phyloP scores from a whole-genome alignment of 75 land plant species.

The Pinus albicaulis region DNA sequence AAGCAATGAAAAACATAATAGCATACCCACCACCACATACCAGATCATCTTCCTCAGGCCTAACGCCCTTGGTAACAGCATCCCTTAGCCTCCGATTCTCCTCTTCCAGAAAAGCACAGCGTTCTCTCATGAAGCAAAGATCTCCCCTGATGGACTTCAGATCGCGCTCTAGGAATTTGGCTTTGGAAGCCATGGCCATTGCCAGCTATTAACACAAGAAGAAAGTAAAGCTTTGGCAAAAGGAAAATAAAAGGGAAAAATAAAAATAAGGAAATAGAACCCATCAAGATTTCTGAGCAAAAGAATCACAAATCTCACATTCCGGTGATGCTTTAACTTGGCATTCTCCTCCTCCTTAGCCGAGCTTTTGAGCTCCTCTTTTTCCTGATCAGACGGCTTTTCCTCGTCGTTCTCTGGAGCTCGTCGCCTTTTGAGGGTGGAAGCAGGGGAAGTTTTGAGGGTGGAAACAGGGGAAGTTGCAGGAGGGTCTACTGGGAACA shows the following conservation, averaged over 20 bases:
- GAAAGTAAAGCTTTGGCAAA: neutral
- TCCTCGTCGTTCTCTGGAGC: too few species aligned
- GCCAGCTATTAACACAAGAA: conserved; percentile 53
- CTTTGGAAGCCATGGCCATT: conserved; percentile 84
- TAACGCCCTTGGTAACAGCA: conserved; percentile 46
- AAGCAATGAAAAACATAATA: neutral
- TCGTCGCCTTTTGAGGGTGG: neutral
- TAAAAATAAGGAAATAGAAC: neutral
- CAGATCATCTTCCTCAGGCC: conserved; percentile 89
- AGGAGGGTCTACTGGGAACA: neutral
- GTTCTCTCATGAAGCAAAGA: conserved; percentile 66
- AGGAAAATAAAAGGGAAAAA: neutral
- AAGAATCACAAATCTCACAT: neutral
- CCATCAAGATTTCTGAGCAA: neutral
- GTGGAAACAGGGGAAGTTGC: neutral
- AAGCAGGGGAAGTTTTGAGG: neutral
- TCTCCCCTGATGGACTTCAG: conserved; percentile 66
- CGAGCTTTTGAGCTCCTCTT: neutral
- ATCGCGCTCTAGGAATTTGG: conserved; percentile 68
- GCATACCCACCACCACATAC: conserved; percentile 22
- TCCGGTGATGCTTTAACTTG: neutral
- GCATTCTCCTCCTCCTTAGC: too few species aligned
- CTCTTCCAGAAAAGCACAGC: conserved; percentile 77
- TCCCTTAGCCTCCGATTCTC: conserved; percentile 78
- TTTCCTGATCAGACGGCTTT: neutral